These are phyloP conservation scores for Trametes cingulata DNA, from an alignment of 768 basidiomycete genomes.

Conservation along the genomic window DNA sequence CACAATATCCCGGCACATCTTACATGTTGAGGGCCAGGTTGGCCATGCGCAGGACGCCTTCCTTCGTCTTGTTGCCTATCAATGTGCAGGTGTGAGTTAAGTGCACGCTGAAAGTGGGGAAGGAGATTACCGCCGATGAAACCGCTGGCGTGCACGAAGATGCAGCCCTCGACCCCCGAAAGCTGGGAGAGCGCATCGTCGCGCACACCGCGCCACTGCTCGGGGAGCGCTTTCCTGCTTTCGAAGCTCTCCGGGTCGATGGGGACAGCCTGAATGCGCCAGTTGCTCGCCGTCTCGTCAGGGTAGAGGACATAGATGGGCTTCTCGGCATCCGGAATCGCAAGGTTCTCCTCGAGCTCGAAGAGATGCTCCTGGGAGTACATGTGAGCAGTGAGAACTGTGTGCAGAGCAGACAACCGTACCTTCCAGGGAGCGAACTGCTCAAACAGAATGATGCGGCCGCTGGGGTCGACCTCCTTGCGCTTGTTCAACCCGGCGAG, in stretches of 20 bases:
- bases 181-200: conserved; percentile 77
- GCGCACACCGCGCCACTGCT: conserved; percentile 88
- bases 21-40: conserved; percentile 53
- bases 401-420: conserved; percentile 22
- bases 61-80: conserved; percentile 84
- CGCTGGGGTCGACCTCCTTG: conserved; percentile 56
- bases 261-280: conserved; percentile 94
- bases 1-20: background rate
- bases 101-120: background rate
- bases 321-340: conserved; percentile 45
- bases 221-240: conserved; percentile 90
- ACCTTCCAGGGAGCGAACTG: conserved; percentile 90
- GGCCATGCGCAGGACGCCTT: conserved; percentile 83
- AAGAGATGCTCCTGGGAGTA: conserved; percentile 80
- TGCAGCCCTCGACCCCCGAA: conserved; percentile 76
- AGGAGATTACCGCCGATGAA: conserved; percentile 84
- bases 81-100: background rate
- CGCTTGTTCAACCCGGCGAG: conserved; percentile 58
- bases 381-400: background rate
- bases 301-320: conserved; percentile 90
- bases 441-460: conserved; percentile 79
- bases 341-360: conserved; percentile 69
- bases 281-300: conserved; percentile 71
- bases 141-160: conserved; percentile 94
- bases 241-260: conserved; percentile 80